Evolutionary conservation across 305 asterid species (phyloP), one percentile per base, ranked within the genome.

Genomic region (Solanum hybrid): DNA sequence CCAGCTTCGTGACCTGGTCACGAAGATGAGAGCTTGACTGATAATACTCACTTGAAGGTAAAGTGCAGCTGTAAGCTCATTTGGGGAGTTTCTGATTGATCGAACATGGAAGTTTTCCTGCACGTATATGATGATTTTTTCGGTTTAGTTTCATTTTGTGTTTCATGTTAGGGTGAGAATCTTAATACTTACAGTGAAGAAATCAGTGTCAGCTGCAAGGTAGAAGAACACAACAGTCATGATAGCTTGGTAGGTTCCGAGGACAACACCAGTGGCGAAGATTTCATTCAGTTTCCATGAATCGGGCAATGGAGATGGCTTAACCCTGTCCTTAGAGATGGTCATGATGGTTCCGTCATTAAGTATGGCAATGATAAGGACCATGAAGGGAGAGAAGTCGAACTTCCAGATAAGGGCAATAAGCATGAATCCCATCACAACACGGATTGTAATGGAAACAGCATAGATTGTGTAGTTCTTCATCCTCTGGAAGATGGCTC

Each of bases 321-420:
- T 92, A 87, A 95, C 96, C 85, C 96, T 93, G 83, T 95, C 97
- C 92, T 94, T 94, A 10, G 97, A 95, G 85, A 95, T 95, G 87
- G 97, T 95, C 97, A 95, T 95, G 92, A 95, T 95, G 90, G 97
- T 95, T 4, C 97, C 95, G 4, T 95, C 97, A 32, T 95, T 95
- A 89, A 95, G 95, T 86, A 95, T 92, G 26, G 97, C 96, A 70
- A 95, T 95, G 91, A 95, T 92, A 72, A 95, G 91, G 57, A 94
- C 95, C 97, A 95, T 95, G 93, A 95, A 95, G 3, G 96, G 97
- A 1, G 97, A 94, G 93, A 95, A 95, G 90, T 95, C 97, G 12
- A 94, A 95, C 91, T 94, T 93, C 97, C 97, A 94, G 38, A 95
- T 93, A 8, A 95, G 93, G 51, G 97, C 95, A 72, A 95, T 93